Conservation (phyloP, 352 stramenopile species). For the Phytophthora megakarya region DNA sequence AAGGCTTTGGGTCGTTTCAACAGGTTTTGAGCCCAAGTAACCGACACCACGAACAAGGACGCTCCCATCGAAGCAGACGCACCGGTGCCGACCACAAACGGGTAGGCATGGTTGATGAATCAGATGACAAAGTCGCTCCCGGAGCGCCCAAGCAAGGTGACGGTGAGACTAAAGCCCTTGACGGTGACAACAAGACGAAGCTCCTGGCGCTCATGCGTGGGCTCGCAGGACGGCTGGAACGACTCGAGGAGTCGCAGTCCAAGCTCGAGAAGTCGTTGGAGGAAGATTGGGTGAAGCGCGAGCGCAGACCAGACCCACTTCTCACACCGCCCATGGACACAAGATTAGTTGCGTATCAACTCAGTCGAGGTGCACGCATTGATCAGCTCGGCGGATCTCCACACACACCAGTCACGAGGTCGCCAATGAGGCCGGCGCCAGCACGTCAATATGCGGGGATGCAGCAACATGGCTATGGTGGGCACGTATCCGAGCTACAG, state of each 20-base stretch:
- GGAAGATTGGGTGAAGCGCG: not conserved
- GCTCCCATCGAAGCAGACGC: not conserved
- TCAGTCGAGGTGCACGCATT: too few species aligned
- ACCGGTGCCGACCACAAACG: not conserved
- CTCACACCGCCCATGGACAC: too few species aligned
- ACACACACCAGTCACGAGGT: too few species aligned
- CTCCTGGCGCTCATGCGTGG: not conserved
- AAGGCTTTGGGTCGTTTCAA: not conserved
- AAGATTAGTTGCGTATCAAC: too few species aligned
- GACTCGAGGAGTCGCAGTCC: constrained; percentile 1
- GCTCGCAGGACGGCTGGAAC: not conserved
- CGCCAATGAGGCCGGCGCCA: too few species aligned
- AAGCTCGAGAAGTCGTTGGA: constrained; percentile 1
- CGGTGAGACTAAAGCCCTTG: not conserved
- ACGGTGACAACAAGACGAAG: not conserved
- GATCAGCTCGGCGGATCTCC: too few species aligned
- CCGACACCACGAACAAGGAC: not conserved
- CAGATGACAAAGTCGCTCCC: not conserved
- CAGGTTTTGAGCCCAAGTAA: constrained; percentile 1
- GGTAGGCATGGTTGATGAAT: not conserved
- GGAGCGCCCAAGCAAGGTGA: not conserved
- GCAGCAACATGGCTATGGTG: too few species aligned
- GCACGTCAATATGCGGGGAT: too few species aligned
- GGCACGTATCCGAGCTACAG: too few species aligned
- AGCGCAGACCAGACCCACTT: too few species aligned